Percentiles rank a stretch among this genome's conserved stretches.
Evolutionary conservation across 306 rosid genomes (phyloP).

Genomic region (Boehmeria nivea): DNA sequence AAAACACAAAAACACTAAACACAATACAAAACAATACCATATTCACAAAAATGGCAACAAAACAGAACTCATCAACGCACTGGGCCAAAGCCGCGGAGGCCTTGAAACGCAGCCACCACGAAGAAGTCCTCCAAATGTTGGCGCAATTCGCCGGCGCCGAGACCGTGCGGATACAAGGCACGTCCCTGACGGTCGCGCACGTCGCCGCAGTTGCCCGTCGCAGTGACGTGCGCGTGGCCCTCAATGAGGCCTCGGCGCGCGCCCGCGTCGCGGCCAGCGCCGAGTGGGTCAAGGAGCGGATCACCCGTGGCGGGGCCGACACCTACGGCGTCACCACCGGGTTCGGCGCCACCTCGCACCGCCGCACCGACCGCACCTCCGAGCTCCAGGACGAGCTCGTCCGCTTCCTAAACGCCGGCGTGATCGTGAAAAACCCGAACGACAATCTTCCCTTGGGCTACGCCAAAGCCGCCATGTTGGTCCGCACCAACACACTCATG

Average conservation of each 20-base stretch:
- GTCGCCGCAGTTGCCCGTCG: constrained; percentile 32
- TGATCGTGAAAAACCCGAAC: constrained; percentile 23
- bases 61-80: not conserved
- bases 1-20: too few relatives aligned
- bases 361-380: constrained; percentile 22
- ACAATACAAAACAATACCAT: not conserved
- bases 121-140: constrained; percentile 29
- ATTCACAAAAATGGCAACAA: not conserved
- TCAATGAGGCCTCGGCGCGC: constrained; percentile 20
- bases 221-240: constrained; percentile 16
- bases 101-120: constrained; percentile 23
- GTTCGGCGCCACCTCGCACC: constrained; percentile 31
- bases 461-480: constrained; percentile 32
- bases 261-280: constrained; percentile 29
- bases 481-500: constrained; percentile 32
- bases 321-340: constrained; percentile 37
- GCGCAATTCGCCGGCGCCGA: constrained; percentile 16
- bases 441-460: constrained; percentile 24
- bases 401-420: constrained; percentile 34
- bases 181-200: constrained; percentile 26
- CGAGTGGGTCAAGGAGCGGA: constrained; percentile 27
- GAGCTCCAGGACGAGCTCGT: constrained; percentile 37
- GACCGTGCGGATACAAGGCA: constrained; percentile 26
- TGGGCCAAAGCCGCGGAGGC: constrained; percentile 29
- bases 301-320: constrained; percentile 25